These are phyloP conservation scores for Ogataea trehalophila DNA, from an alignment of 805 yeast species.

Conservation along the genomic window DNA sequence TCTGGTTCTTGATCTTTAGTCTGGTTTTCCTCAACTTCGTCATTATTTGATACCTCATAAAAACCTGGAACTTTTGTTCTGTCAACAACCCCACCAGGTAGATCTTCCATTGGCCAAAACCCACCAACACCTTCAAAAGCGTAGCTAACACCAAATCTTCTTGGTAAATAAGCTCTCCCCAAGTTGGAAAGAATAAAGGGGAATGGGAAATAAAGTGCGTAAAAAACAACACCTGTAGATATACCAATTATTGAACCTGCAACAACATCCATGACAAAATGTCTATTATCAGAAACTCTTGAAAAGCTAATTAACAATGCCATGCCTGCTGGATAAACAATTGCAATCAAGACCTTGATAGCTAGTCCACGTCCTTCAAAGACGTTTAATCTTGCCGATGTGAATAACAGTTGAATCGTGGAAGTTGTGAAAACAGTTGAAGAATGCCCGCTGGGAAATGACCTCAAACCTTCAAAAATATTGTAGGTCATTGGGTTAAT, in stretches of 20 bases:
- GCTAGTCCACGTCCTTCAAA: slow-evolving; percentile 35
- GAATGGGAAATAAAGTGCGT: slow-evolving; percentile 39
- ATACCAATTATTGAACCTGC: slow-evolving; percentile 37
- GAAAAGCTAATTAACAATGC: slow-evolving; percentile 36
- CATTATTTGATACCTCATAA: slow-evolving; percentile 3
- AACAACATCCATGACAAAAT: slow-evolving; percentile 36
- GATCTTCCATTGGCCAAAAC: slow-evolving; percentile 33
- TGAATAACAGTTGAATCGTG: slow-evolving; percentile 31
- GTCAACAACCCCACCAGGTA: slow-evolving; percentile 24
- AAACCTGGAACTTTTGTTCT: slow-evolving; percentile 21
- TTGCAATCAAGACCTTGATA: slow-evolving; percentile 28
- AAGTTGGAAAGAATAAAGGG: slow-evolving; percentile 23
- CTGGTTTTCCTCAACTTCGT: not conserved
- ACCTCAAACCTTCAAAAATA: slow-evolving; percentile 48
- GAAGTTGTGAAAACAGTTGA: slow-evolving; percentile 46
- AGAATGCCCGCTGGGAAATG: slow-evolving; percentile 58
- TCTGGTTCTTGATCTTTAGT: not conserved
- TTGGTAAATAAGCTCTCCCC: slow-evolving; percentile 42
- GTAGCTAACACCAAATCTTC: slow-evolving; percentile 29
- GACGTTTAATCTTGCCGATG: slow-evolving; percentile 31
- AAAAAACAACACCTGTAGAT: slow-evolving; percentile 30
- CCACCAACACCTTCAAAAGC: slow-evolving; percentile 29
- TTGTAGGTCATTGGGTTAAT: slow-evolving; percentile 31
- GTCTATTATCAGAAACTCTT: slow-evolving; percentile 45
- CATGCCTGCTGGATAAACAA: slow-evolving; percentile 31